phyloP scores from a whole-genome alignment of 257 asterid genomes.

The Lycium ferocissimum region DNA sequence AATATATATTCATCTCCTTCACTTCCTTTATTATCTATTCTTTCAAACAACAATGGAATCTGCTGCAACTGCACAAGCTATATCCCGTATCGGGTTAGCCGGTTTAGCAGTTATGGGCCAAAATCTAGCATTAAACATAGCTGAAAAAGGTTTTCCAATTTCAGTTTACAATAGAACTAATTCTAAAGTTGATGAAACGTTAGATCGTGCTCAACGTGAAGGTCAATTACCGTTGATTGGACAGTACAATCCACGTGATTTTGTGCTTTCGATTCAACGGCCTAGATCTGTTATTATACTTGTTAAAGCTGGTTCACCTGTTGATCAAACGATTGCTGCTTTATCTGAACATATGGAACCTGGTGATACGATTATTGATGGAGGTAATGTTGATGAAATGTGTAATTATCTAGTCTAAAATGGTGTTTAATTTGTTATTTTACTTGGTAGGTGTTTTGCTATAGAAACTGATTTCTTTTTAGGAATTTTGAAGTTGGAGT shows the following conservation, averaged over 20 bases:
- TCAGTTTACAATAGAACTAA: constrained; percentile 80
- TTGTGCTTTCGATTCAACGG: constrained; percentile 66
- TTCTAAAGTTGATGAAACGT: constrained; percentile 81
- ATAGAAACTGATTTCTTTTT: too few relatives aligned
- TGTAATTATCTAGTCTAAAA: too few relatives aligned
- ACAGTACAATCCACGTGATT: constrained; percentile 70
- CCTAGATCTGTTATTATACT: constrained; percentile 87
- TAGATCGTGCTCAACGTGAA: constrained; percentile 80
- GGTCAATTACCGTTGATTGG: constrained; percentile 78
- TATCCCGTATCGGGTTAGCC: constrained; percentile 76
- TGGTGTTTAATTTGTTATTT: too few relatives aligned
- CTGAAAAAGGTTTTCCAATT: constrained; percentile 89
- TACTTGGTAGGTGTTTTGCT: too few relatives aligned
- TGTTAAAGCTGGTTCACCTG: constrained; percentile 94
- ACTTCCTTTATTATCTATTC: background rate
- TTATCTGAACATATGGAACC: constrained; percentile 81
- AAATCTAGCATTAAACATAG: constrained; percentile 84
- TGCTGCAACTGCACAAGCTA: constrained; percentile 46
- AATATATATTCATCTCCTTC: background rate
- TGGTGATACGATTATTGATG: constrained; percentile 90
- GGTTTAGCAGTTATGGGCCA: constrained; percentile 95
- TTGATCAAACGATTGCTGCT: constrained; percentile 86
- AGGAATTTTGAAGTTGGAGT: too few relatives aligned
- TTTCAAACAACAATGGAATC: constrained; percentile 42
- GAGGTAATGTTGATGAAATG: constrained; percentile 42